A percentile compares a stretch with the other conserved stretches of the same genome.
Conservation (phyloP, 2,329 filamentous ascomycete species). For the Ophiobolus disseminans region DNA sequence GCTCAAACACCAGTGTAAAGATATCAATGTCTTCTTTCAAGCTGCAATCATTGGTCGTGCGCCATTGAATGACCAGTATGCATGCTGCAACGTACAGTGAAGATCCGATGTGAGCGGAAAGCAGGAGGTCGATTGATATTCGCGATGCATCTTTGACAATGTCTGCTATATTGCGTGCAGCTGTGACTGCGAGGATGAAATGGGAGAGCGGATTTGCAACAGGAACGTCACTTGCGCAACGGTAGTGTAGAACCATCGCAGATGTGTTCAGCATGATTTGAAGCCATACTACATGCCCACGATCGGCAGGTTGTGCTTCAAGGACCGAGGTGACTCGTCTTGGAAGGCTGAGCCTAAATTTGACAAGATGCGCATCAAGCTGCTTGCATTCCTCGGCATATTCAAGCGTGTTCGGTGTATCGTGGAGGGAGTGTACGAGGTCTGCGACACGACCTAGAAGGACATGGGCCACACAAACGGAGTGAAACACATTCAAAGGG, state of each 20-base stretch:
- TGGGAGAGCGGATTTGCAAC: constrained; percentile 2
- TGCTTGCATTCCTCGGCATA: constrained; percentile 32
- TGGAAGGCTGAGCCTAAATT: constrained; percentile 37
- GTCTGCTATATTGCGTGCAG: constrained; percentile 35
- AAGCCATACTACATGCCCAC: constrained; percentile 36
- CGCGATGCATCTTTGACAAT: constrained; percentile 37
- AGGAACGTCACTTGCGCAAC: constrained; percentile 3
- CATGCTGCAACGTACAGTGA: constrained; percentile 33
- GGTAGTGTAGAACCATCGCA: constrained; percentile 34
- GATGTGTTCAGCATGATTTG: constrained; percentile 31
- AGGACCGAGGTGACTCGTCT: constrained; percentile 29
- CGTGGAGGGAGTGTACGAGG: constrained; percentile 37
- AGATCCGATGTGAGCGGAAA: constrained; percentile 32
- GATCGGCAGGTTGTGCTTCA: constrained; percentile 23
- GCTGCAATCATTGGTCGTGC: constrained; percentile 25
- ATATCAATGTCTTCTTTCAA: constrained; percentile 35
- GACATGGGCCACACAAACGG: constrained; percentile 33
- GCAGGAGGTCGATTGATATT: constrained; percentile 32
- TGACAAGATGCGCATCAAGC: constrained; percentile 32
- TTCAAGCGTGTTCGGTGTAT: constrained; percentile 25
- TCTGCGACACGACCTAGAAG: constrained; percentile 38
- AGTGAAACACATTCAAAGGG: constrained; percentile 30
- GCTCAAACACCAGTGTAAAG: constrained; percentile 35
- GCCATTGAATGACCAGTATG: constrained; percentile 39
- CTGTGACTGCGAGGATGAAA: constrained; percentile 27